Evolutionary conservation across 257 asterid genomes (phyloP), one percentile per base, ranked within the genome.

Genomic region (Nemophila menziesii): DNA sequence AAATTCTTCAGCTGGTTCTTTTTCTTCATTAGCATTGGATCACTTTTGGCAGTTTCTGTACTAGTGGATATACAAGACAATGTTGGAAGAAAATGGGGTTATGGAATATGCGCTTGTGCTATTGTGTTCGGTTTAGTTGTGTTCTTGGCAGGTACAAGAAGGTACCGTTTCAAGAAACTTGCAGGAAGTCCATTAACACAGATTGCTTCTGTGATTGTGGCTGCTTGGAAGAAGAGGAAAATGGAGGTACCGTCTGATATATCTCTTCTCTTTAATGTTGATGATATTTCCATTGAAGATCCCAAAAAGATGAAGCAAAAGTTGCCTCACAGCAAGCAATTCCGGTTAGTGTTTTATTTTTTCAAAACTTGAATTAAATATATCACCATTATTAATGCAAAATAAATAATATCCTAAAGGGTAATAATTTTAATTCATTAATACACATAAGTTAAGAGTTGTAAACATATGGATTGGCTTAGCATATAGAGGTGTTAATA

Each of bases 241-340:
- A 52, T 58, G 33, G 59, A 58, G 20, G 22, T 48, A 14, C 80
- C 73, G 16, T 14, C 20, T 3, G 45, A 44, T 62, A 29, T 27
- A 14, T 36, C 13, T 17, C 16, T 40, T 33, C 53, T 58, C 24
- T 71, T 47, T 27, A 62, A 58, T 11, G 34, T 46, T 18, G 41
- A 42, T 1, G 61, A 71, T 38, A 14, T 24, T 22, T 50, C 48
- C n/a, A n/a, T n/a, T n/a, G n/a, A 11, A 66, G 68, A 49, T 48
- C 67, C 49, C 48, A 34, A 20, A n/a, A 71, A 63, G 69, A 58
- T 29, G 58, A 78, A 82, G 63, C 93, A 64, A 8, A 73, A 37
- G 56, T 33, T 82, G 40, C 92, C 92, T 0, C 69, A 45, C 24
- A 39, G 66, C 0, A 56, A 49, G 55, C 74, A 71, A 36, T 66